Base-by-base conservation (phyloP, 1,284 basidiomycete genomes). In the Vanrija pseudolonga region DNA sequence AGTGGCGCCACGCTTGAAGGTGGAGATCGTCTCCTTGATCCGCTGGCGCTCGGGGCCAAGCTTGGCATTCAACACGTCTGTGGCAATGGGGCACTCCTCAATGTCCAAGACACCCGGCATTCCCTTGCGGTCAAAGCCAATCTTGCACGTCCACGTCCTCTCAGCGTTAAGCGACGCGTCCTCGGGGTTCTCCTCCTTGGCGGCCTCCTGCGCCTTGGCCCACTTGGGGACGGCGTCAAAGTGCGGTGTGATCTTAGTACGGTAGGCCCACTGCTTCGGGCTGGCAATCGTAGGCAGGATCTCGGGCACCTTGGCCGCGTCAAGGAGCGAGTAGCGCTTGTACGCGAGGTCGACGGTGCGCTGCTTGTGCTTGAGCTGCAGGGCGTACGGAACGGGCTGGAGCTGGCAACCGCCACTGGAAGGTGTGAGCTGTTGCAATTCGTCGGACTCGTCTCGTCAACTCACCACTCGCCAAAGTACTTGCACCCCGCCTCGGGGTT, bases 231-330 rank as follows among this genome's bases (percentile, higher is more conserved):
- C 85, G 0, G 87, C 83, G 43, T 96, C 89, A 65, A 98, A 98
- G 73, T 98, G 95, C 0, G 95, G 95, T 0, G 95, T 98, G 45
- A 98, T 86, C 77, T 98, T 98, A 1, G 96, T 98, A 20, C 95
- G 85, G 73, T 98, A 98, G 44, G 82, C 83, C 76, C 95, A 97
- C 61, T 95, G 86, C 47, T 88, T 78, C 0, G 95, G 96, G 0
- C 89, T 93, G 6, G 84, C 83, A 17, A 95, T 86, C 0, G 95
- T 98, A 0, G 85, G 77, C 47, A 83, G 80, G 28, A 93, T 84
- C 0, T 70, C 53, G 11, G 94, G 93, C 1, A 97, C 76, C 1
- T 80, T 72, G 0, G 44, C 48, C 18, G 53, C 22, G 15, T 49
- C 67, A 77, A 63, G 66, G 82, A 85, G 76, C 15, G 91, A 93